Base-by-base conservation (phyloP, 2,329 filamentous ascomycete genomes). In the Fusarium sulawesiense region DNA sequence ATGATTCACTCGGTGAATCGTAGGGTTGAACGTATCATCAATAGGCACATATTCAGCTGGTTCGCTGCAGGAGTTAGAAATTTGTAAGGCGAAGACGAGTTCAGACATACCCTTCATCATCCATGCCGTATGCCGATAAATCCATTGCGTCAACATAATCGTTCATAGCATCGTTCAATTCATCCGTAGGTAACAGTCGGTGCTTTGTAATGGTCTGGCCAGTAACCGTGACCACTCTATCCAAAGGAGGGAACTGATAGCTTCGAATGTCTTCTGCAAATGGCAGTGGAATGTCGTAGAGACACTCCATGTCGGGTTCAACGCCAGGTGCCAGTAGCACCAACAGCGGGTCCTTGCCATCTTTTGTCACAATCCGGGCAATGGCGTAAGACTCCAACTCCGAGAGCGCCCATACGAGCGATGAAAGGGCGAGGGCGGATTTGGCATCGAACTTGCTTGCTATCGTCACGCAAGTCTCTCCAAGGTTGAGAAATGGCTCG, bases 131-230 rank as follows among this genome's bases (percentile, higher is more conserved):
- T 0, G 79, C 85, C 2, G 91, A 91, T 4, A 99, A 83, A 75
- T 98, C 94, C 95, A 99, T 97, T 10, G 88, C 89, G 77, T 98
- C 93, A 10, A 99, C 93, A 73, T 95, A 98, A 68, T 93, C 89
- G 77, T 90, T 91, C 94, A 99, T 98, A 2, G 93, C 91, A 50
- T 91, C 83, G 56, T 88, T 86, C 25, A 99, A 85, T 32, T 92
- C 88, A 4, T 92, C 86, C 12, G 84, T 90, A 0, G 96, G 96
- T 3, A 99, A 84, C 64, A 97, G 90, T 37, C 93, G 91, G 71
- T 99, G 94, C 73, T 95, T 90, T 13, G 88, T 92, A 50, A 98
- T 83, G 11, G 88, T 86, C 69, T 93, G 92, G 2, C 95, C 95
- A 13, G 90, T 93, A n/a, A 97, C 87, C 0, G 94, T 98, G 64